These are phyloP conservation scores for Fusarium nelsonii DNA, from an alignment of 2,329 filamentous ascomycete genomes.

Conservation along the genomic window DNA sequence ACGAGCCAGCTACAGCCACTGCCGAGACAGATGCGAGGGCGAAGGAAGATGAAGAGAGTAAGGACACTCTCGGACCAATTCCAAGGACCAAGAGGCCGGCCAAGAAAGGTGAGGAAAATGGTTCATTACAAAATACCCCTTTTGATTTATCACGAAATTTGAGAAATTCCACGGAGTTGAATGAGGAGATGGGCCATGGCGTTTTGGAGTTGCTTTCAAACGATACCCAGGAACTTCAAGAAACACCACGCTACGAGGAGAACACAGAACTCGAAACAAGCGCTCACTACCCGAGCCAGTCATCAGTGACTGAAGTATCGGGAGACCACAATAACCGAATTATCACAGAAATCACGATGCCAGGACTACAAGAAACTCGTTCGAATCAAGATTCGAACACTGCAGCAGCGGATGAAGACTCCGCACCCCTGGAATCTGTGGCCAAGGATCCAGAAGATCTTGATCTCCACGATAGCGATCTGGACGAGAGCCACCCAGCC, in stretches of 20 bases:
- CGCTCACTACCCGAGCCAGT: slow-evolving; percentile 28
- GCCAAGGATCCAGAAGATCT: slow-evolving; percentile 19
- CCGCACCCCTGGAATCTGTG: slow-evolving; percentile 21
- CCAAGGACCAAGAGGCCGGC: slow-evolving; percentile 52
- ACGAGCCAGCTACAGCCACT: slow-evolving; percentile 16
- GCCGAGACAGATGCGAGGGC: slow-evolving; percentile 39
- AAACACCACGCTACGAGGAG: slow-evolving; percentile 37
- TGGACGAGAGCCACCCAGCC: slow-evolving; percentile 7
- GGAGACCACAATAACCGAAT: slow-evolving; percentile 24
- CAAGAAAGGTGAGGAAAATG: slow-evolving; percentile 60
- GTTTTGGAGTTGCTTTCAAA: slow-evolving; percentile 49
- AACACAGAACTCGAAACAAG: slow-evolving; percentile 43
- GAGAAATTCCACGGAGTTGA: slow-evolving; percentile 47
- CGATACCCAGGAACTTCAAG: slow-evolving; percentile 44
- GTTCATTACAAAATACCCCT: slow-evolving; percentile 56
- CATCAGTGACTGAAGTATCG: slow-evolving; percentile 21
- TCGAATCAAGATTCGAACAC: slow-evolving; percentile 22
- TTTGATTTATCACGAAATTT: slow-evolving; percentile 52
- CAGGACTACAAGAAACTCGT: slow-evolving; percentile 31
- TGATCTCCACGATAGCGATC: slow-evolving; percentile 3
- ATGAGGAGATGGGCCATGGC: slow-evolving; percentile 44
- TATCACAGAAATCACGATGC: slow-evolving; percentile 43
- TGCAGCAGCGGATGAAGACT: slow-evolving; percentile 16
- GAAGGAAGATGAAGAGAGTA: slow-evolving; percentile 53
- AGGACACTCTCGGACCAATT: slow-evolving; percentile 57